Conservation (phyloP, 2,329 filamentous ascomycete species). For the Pyricularia sp. region DNA sequence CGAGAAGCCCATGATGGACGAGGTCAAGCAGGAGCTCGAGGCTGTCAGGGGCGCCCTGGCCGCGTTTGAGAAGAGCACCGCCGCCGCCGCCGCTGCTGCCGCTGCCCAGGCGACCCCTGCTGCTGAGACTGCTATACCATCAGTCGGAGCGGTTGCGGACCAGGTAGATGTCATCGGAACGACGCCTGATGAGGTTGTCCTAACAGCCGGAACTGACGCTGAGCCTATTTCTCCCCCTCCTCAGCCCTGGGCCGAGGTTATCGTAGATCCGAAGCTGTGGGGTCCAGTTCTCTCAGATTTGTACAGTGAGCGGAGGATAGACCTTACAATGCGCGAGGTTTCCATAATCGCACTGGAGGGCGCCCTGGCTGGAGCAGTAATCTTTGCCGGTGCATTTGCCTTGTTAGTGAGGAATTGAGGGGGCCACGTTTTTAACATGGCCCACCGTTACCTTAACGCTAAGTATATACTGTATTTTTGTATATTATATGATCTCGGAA, state of each 20-base stretch:
- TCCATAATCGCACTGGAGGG: constrained; percentile 62
- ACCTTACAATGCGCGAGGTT: constrained; percentile 58
- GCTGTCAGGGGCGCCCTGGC: constrained; percentile 20
- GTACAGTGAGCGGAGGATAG: constrained; percentile 55
- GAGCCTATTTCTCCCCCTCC: background rate
- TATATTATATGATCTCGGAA: background rate
- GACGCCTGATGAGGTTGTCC: background rate
- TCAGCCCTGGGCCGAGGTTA: constrained; percentile 30
- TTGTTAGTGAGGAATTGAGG: constrained; percentile 30
- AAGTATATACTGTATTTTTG: background rate
- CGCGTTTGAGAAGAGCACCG: constrained; percentile 9
- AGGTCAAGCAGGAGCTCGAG: constrained; percentile 33
- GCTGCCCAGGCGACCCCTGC: background rate
- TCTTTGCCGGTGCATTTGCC: constrained; percentile 45
- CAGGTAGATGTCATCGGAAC: background rate
- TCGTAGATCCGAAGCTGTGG: constrained; percentile 35
- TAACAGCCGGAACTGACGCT: background rate
- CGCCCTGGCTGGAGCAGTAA: constrained; percentile 53
- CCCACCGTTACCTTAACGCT: background rate
- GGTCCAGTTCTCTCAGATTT: constrained; percentile 44
- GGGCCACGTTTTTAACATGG: background rate
- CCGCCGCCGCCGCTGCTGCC: constrained; percentile 2
- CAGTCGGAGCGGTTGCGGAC: background rate
- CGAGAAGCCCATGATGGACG: constrained; percentile 50
- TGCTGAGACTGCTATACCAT: background rate